Conservation (phyloP, 75 land plant species). For the Sequoiadendron giganteum region DNA sequence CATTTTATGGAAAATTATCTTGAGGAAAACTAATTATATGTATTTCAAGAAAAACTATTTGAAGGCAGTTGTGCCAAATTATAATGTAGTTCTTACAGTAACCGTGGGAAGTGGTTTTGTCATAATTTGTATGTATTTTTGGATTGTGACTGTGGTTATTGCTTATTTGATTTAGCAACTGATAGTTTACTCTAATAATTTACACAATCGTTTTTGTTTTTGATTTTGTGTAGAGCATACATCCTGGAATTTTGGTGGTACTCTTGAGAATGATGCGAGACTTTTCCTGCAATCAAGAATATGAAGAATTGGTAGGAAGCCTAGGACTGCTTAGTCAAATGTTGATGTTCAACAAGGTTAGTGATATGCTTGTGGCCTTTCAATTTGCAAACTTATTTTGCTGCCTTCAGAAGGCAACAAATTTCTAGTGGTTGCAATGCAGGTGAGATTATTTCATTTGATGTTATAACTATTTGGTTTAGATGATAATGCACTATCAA, state of each 20-base stretch:
- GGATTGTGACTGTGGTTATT: background rate
- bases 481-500: background rate
- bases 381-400: background rate
- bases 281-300: constrained; percentile 21
- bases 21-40: too few relatives aligned
- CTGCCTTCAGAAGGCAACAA: background rate
- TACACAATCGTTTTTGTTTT: background rate
- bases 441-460: background rate
- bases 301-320: constrained; percentile 44
- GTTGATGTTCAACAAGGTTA: constrained; percentile 64
- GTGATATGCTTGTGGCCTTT: background rate
- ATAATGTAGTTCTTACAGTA: background rate
- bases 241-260: constrained; percentile 62
- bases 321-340: constrained; percentile 59
- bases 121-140: background rate
- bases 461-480: background rate
- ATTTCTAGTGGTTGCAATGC: background rate
- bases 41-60: background rate
- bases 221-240: constrained; percentile 35
- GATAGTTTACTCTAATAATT: background rate
- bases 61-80: background rate
- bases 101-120: background rate
- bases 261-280: constrained; percentile 53
- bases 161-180: background rate
- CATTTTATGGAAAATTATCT: background rate